Evolutionary conservation across 306 rosid genomes (phyloP).

Genomic region (Biancaea sappan): DNA sequence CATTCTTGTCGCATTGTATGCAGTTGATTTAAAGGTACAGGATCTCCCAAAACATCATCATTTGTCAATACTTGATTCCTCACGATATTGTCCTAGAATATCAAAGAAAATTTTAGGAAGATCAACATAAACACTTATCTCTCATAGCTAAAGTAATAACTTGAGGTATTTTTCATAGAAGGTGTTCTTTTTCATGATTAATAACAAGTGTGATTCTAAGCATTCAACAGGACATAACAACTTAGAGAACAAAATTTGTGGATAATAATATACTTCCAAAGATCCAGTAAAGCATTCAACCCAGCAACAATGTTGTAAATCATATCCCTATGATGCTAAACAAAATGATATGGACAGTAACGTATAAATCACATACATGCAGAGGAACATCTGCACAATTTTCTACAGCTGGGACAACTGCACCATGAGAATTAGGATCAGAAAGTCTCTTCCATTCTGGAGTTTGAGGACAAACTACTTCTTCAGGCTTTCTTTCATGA

Average conservation of each 20-base stretch:
- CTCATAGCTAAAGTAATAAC: constrained; percentile 11
- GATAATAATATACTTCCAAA: constrained; percentile 12
- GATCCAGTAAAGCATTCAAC: constrained; percentile 23
- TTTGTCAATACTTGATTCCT: constrained; percentile 62
- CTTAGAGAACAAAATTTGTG: constrained; percentile 6
- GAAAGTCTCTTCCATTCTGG: constrained; percentile 94
- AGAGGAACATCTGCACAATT: constrained; percentile 60
- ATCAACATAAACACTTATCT: constrained; percentile 18
- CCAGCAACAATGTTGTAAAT: constrained; percentile 26
- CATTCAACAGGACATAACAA: constrained; percentile 17
- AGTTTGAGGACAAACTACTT: constrained; percentile 73
- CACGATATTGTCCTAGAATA: constrained; percentile 61
- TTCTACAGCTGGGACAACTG: constrained; percentile 57
- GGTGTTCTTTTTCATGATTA: neutral
- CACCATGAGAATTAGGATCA: constrained; percentile 71
- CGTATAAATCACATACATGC: constrained; percentile 48
- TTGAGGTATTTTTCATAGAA: neutral
- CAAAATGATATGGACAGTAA: constrained; percentile 4
- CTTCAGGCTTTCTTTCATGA: constrained; percentile 81
- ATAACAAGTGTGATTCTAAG: neutral
- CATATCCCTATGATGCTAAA: constrained; percentile 9
- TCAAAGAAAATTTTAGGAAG: constrained; percentile 34
- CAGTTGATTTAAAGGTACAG: constrained; percentile 80
- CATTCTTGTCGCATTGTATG: constrained; percentile 72
- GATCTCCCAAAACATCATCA: constrained; percentile 93